These are phyloP conservation scores for Musa troglodytarum DNA, from an alignment of 176 grass and related monocot species.

Conservation along the genomic window DNA sequence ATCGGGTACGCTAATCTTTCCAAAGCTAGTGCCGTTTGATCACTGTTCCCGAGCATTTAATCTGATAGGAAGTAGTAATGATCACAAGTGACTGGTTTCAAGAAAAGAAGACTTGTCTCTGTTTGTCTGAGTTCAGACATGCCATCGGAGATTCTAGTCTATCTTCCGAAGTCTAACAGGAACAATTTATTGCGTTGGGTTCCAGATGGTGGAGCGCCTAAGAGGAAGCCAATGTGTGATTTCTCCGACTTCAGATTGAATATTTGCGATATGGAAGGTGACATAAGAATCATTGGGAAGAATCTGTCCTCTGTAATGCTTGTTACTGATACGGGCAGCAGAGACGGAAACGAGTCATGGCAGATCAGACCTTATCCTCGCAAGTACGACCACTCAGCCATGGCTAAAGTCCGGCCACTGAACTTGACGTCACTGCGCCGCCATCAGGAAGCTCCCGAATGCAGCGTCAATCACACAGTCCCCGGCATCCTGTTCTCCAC, in stretches of 20 bases:
- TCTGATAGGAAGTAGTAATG: too few relatives aligned
- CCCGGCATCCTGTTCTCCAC: slow-evolving; percentile 48
- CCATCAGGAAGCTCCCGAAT: slow-evolving; percentile 30
- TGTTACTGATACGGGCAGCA: slow-evolving; percentile 26
- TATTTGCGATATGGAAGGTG: slow-evolving; percentile 53
- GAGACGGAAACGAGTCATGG: slow-evolving; percentile 34
- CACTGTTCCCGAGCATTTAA: too few relatives aligned
- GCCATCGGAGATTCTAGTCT: background rate
- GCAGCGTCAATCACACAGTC: slow-evolving; percentile 38
- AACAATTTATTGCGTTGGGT: background rate
- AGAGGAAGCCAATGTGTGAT: slow-evolving; percentile 39
- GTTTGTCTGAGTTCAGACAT: background rate
- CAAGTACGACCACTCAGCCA: slow-evolving; percentile 52
- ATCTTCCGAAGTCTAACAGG: background rate
- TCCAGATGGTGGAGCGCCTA: background rate
- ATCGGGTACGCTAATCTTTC: background rate
- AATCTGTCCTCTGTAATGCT: slow-evolving; percentile 19
- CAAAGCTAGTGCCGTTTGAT: too few relatives aligned
- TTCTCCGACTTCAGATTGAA: slow-evolving; percentile 41
- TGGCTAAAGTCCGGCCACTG: slow-evolving; percentile 44
- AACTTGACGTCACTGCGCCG: slow-evolving; percentile 19
- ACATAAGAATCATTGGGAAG: slow-evolving; percentile 42
- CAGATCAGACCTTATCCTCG: slow-evolving; percentile 67
- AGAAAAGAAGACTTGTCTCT: background rate
- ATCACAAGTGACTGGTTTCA: too few relatives aligned